phyloP scores from a whole-genome alignment of 306 rosid genomes.

The Aeschynomene evenia region DNA sequence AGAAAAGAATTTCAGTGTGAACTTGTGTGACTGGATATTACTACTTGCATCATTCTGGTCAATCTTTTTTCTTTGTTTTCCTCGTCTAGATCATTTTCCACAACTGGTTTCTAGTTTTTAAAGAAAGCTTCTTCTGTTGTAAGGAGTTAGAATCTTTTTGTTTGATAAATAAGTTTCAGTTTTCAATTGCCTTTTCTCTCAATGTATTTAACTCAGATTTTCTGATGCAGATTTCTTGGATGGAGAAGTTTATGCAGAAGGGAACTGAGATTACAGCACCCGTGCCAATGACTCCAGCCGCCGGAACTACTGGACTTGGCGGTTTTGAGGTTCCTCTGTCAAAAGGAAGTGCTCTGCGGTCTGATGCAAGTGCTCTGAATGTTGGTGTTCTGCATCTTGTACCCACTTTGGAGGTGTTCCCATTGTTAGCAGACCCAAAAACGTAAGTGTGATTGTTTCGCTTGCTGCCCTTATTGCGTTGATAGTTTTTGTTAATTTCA shows the following conservation, averaged over 20 bases:
- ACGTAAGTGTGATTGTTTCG: conserved; percentile 46
- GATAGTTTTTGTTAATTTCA: conserved; percentile 18
- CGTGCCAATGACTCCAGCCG: conserved; percentile 86
- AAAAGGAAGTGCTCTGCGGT: conserved; percentile 77
- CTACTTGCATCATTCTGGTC: not conserved
- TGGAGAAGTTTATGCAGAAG: conserved; percentile 89
- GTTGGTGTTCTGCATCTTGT: conserved; percentile 95
- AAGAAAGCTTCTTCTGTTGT: not conserved
- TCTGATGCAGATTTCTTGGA: conserved; percentile 88
- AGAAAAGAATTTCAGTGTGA: not conserved
- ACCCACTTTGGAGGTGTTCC: conserved; percentile 95
- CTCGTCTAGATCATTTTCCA: not conserved
- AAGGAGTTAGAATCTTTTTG: not conserved
- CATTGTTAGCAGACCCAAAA: conserved; percentile 80
- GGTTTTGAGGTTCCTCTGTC: conserved; percentile 97
- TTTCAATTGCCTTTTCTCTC: not conserved
- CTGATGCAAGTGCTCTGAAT: conserved; percentile 96
- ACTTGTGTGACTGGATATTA: not conserved
- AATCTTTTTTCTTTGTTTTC: not conserved
- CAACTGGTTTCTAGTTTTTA: not conserved
- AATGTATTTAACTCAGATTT: not conserved
- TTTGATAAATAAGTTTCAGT: not conserved
- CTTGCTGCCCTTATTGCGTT: conserved; percentile 14
- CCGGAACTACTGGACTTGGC: conserved; percentile 98
- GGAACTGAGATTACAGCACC: conserved; percentile 99